A percentile compares a stretch with the other conserved stretches of the same genome.
These are phyloP conservation scores for Lasiodiplodia gonubiensis DNA, from an alignment of 2,329 filamentous ascomycete genomes.

Conservation along the genomic window DNA sequence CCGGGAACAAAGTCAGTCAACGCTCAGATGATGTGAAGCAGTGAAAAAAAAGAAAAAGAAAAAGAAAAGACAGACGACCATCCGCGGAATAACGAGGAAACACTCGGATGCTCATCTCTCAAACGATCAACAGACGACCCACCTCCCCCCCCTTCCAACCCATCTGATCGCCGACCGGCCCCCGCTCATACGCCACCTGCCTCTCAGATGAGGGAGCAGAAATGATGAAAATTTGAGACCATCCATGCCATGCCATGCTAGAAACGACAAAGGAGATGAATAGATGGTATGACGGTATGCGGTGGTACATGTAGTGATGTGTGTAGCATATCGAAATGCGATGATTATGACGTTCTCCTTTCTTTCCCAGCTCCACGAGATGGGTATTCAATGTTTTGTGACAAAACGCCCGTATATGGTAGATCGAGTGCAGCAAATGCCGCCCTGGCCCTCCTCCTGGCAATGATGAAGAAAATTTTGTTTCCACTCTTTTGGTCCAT, in stretches of 20 bases:
- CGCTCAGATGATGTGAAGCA: conserved; percentile 13
- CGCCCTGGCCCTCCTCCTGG: background rate
- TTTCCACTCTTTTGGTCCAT: conserved; percentile 27
- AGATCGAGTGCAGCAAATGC: background rate
- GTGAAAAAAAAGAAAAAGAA: background rate
- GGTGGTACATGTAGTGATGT: conserved; percentile 19
- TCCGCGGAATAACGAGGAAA: background rate
- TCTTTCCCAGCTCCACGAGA: background rate
- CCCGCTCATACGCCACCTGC: background rate
- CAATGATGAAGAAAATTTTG: background rate
- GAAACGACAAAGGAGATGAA: conserved; percentile 20
- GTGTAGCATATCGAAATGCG: conserved; percentile 12
- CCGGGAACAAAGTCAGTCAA: background rate
- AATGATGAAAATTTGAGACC: conserved; percentile 1
- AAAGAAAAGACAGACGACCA: conserved; percentile 8
- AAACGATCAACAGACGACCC: conserved; percentile 14
- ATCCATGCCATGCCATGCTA: conserved; percentile 24
- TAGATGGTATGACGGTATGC: conserved; percentile 16
- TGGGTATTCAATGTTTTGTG: background rate
- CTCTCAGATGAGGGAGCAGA: conserved; percentile 1
- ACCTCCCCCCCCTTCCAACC: background rate
- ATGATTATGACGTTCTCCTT: background rate
- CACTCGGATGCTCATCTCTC: conserved; percentile 23
- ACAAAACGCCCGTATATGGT: conserved; percentile 8
- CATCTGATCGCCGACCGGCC: background rate